These are phyloP conservation scores for Wickerhamiella azymoides DNA, from an alignment of 805 yeast genomes.

Conservation along the genomic window DNA sequence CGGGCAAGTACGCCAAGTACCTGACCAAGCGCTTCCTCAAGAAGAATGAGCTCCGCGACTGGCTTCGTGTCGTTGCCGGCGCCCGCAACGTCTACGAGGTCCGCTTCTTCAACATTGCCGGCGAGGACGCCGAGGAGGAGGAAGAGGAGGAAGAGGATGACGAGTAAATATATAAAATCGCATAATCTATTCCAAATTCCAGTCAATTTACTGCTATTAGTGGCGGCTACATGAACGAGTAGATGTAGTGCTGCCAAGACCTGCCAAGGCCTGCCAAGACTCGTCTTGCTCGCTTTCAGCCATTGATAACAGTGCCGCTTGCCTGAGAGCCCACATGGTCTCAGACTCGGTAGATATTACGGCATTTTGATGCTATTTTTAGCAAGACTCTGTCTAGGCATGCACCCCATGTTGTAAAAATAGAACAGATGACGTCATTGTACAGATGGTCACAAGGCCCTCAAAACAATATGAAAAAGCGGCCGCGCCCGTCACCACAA, in stretches of 20 bases:
- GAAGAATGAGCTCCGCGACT: slow-evolving; percentile 99
- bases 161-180: slow-evolving; percentile 10
- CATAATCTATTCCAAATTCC: not conserved
- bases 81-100: slow-evolving; percentile 92
- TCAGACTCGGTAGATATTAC: too few relatives aligned
- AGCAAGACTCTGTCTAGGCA: not conserved
- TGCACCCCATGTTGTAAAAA: too few relatives aligned
- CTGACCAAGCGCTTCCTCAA: slow-evolving; percentile 98
- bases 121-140: slow-evolving; percentile 89
- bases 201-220: too few relatives aligned
- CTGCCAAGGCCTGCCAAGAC: too few relatives aligned
- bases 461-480: not conserved
- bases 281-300: too few relatives aligned
- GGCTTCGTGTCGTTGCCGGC: slow-evolving; percentile 97
- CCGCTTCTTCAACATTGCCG: slow-evolving; percentile 98
- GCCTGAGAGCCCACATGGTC: too few relatives aligned
- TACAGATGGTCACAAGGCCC: not conserved
- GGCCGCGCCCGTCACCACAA: not conserved
- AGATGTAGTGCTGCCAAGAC: too few relatives aligned
- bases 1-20: slow-evolving; percentile 99
- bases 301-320: too few relatives aligned
- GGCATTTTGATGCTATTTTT: too few relatives aligned
- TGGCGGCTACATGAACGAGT: too few relatives aligned
- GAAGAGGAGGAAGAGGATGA: slow-evolving; percentile 43
- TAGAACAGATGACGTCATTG: not conserved